phyloP scores from a whole-genome alignment of 2,329 filamentous ascomycete genomes.

The Trichoderma atrobrunneum region DNA sequence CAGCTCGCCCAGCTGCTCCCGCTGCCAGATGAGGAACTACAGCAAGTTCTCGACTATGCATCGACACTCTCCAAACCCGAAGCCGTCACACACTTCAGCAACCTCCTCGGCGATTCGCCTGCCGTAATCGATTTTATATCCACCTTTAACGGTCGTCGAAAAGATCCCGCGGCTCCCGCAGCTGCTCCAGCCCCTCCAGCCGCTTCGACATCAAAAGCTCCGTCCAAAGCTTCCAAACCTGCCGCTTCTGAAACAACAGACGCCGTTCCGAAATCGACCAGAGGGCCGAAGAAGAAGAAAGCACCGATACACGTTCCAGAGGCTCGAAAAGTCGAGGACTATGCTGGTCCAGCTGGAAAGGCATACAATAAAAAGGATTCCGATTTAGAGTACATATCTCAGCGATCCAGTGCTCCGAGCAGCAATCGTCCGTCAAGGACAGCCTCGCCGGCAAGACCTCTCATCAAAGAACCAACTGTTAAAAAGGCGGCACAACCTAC shows the following conservation, averaged over 20 bases:
- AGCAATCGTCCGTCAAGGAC: slow-evolving; percentile 38
- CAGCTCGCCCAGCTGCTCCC: slow-evolving; percentile 79
- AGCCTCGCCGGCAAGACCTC: slow-evolving; percentile 32
- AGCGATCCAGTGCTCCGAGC: slow-evolving; percentile 41
- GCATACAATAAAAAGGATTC: slow-evolving; percentile 72
- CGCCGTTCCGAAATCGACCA: slow-evolving; percentile 48
- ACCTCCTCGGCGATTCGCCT: slow-evolving; percentile 82
- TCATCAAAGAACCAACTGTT: slow-evolving; percentile 30
- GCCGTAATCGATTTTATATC: slow-evolving; percentile 74
- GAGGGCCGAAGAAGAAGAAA: slow-evolving; percentile 56
- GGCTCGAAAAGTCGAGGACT: slow-evolving; percentile 57
- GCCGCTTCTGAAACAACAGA: slow-evolving; percentile 33
- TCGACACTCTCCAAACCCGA: slow-evolving; percentile 71
- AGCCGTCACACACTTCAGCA: slow-evolving; percentile 80
- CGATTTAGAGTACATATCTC: slow-evolving; percentile 70
- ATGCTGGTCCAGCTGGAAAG: slow-evolving; percentile 62
- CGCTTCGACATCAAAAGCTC: background rate
- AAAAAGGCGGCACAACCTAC: background rate
- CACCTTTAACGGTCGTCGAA: slow-evolving; percentile 69
- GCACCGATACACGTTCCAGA: slow-evolving; percentile 61
- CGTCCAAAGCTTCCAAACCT: slow-evolving; percentile 24
- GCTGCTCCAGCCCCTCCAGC: slow-evolving; percentile 21
- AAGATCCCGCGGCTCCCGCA: slow-evolving; percentile 39
- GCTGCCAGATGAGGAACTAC: slow-evolving; percentile 78
- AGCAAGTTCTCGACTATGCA: slow-evolving; percentile 81